Base-by-base conservation (phyloP, 768 basidiomycete genomes). In the Hydnomerulius pinastri region DNA sequence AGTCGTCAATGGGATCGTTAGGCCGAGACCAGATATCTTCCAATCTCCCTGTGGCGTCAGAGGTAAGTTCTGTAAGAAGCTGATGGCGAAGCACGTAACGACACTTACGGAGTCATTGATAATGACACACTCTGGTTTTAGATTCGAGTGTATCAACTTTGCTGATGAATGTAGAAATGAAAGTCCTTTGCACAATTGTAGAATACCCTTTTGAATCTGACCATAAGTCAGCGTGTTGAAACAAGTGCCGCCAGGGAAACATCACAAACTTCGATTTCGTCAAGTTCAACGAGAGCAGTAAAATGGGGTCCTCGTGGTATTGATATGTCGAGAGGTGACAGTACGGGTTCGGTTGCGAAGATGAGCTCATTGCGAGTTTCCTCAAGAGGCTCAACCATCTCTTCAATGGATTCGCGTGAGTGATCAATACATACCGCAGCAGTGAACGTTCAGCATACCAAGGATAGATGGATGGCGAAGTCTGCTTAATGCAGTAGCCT, bases 381-480 rank as follows among this genome's bases (percentile, higher is more conserved):
- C 64, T 98, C 94, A 39, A 97, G 72, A 21, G 97, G 96, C 70
- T 99, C 97, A 24, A 96, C 94, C 86, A 98, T 91, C 74, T 98
- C 96, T 92, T 68, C 32, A 25, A 18, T 11, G 39, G 28, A 10
- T 29, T 30, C 17, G 10, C 17, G 54, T 48, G 23, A 50, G 50
- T 48, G 56, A 48, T 48, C 35, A 33, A 30, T 32, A 17, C 24
- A 37, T 2, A n/a, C 33, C n/a, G n/a, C 6, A 12, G 15, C 29
- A 24, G 11, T 13, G 32, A 40, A 54, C 57, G 53, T 51, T 30
- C 25, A 23, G 54, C 73, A 48, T 61, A 91, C 90, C 91, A 50
- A 99, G 78, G 43, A 99, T 84, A 53, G 90, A 95, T 4, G 97
- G 97, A 72, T 98, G 96, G 27, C 97, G 80, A 37, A 98, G 72